phyloP scores from a whole-genome alignment of 75 land plant genomes.

The Larix kaempferi region DNA sequence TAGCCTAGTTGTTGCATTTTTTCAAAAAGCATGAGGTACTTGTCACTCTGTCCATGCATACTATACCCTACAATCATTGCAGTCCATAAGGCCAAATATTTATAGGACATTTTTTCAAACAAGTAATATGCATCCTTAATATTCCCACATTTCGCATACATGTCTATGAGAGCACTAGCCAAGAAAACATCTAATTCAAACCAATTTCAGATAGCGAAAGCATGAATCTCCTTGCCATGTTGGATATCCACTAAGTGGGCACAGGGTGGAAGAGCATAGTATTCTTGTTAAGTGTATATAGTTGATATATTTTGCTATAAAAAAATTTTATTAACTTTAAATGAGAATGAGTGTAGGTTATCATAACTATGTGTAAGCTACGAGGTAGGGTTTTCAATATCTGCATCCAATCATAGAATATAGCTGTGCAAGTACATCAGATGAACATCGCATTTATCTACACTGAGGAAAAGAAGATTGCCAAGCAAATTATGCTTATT shows the following conservation, averaged over 20 bases:
- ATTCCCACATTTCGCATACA: constrained; percentile 14
- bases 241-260: not conserved
- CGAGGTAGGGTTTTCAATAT: no score
- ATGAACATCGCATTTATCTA: no score
- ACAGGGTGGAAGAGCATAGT: not conserved
- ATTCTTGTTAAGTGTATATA: no score
- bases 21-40: not conserved
- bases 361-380: no score
- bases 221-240: constrained; percentile 8
- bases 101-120: not conserved
- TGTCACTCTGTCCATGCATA: not conserved
- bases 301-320: no score
- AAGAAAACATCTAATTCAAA: not conserved
- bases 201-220: not conserved
- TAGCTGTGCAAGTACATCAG: no score
- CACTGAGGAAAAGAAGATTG: no score
- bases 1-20: not conserved
- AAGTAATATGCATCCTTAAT: not conserved
- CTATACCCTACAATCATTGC: not conserved
- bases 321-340: no score
- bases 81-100: not conserved
- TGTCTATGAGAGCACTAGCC: constrained; percentile 4
- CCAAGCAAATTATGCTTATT: no score
- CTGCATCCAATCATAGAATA: no score
- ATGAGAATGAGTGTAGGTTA: no score